Percentiles rank a stretch among this genome's conserved stretches.
Evolutionary conservation across 768 basidiomycete genomes (phyloP).

Genomic region (Leccinellum albellum): DNA sequence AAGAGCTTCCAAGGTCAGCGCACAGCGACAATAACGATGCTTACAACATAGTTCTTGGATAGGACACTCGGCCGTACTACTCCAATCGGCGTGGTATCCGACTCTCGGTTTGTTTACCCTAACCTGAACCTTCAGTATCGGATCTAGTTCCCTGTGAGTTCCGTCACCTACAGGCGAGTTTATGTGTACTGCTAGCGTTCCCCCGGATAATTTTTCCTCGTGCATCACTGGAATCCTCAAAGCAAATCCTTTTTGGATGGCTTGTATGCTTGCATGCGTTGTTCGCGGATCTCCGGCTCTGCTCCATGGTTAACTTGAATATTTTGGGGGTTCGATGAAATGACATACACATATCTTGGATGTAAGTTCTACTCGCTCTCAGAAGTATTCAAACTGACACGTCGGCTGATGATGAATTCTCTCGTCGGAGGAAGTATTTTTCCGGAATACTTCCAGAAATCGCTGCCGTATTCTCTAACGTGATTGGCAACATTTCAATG

Average conservation of each 20-base stretch:
- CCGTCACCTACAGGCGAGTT: background rate
- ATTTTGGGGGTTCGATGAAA: background rate
- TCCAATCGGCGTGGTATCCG: background rate
- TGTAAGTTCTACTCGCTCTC: background rate
- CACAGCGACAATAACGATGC: background rate
- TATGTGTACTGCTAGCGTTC: background rate
- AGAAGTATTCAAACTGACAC: background rate
- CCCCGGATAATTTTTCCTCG: background rate
- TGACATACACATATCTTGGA: too few species aligned
- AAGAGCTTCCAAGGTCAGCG: background rate
- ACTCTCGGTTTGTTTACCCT: background rate
- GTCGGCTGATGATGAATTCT: background rate
- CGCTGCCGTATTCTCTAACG: too few species aligned
- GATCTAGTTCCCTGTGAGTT: background rate
- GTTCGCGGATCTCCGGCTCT: background rate
- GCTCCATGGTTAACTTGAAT: background rate
- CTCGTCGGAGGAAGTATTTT: too few species aligned
- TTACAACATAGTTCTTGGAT: background rate
- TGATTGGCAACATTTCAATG: too few species aligned
- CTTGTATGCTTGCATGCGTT: background rate
- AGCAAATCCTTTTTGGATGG: background rate
- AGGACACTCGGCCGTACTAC: background rate
- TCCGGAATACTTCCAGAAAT: too few species aligned
- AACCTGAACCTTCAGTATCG: background rate
- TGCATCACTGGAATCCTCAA: background rate